Percentiles rank a stretch among this genome's conserved stretches.
These are phyloP conservation scores for Fusarium gaditjirri DNA, from an alignment of 2,329 filamentous ascomycete species.

Conservation along the genomic window DNA sequence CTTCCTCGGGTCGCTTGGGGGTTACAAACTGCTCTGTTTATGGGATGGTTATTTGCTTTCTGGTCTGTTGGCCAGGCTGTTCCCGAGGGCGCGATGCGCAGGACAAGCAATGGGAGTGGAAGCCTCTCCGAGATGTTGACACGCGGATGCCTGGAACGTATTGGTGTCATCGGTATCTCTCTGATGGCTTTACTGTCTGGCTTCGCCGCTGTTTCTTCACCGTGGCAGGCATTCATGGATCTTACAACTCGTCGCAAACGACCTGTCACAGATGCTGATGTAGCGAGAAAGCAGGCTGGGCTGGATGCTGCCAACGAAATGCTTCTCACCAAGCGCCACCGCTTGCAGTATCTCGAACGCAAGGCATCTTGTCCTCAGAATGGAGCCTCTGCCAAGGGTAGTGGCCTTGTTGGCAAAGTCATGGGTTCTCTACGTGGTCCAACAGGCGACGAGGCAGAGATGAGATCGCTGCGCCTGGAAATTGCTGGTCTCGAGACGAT, in stretches of 20 bases:
- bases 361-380: constrained; percentile 58
- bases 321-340: constrained; percentile 78
- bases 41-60: constrained; percentile 76
- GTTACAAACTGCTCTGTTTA: constrained; percentile 71
- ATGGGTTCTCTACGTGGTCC: constrained; percentile 76
- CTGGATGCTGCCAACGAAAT: constrained; percentile 83
- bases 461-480: constrained; percentile 74
- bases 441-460: constrained; percentile 67
- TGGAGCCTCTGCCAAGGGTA: constrained; percentile 37
- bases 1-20: constrained; percentile 71
- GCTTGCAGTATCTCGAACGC: constrained; percentile 75
- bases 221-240: constrained; percentile 84
- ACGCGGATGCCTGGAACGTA: constrained; percentile 70
- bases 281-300: constrained; percentile 81
- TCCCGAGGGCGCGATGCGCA: constrained; percentile 52
- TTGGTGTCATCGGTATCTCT: constrained; percentile 86
- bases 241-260: constrained; percentile 61
- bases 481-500: constrained; percentile 84
- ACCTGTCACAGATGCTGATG: constrained; percentile 77
- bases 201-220: constrained; percentile 86
- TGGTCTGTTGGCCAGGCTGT: constrained; percentile 79
- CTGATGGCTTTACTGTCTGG: constrained; percentile 90
- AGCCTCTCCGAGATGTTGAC: constrained; percentile 54
- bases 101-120: constrained; percentile 39
- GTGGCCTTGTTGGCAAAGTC: constrained; percentile 77